These are phyloP conservation scores for Ballota nigra DNA, from an alignment of 257 asterid genomes.

Conservation along the genomic window DNA sequence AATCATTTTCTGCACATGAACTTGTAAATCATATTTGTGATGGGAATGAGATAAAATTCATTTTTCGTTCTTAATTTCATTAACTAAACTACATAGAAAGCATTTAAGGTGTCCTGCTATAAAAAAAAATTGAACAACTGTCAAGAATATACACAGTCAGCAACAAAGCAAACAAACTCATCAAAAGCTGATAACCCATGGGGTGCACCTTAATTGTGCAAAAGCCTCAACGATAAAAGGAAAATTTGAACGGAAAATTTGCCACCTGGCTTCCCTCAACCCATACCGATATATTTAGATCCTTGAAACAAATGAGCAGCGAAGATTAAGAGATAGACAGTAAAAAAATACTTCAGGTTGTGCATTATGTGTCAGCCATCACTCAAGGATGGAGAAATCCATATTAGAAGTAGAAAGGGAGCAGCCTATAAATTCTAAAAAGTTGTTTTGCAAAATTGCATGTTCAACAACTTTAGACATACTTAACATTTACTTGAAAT, in stretches of 20 bases:
- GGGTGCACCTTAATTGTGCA: not conserved
- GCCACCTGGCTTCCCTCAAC: not conserved
- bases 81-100: too few relatives aligned
- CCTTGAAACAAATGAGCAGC: too few relatives aligned
- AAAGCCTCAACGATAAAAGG: not conserved
- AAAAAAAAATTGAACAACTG: too few relatives aligned
- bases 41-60: too few relatives aligned
- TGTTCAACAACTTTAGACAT: conserved; percentile 4
- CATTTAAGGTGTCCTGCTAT: too few relatives aligned
- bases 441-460: not conserved
- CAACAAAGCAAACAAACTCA: too few relatives aligned
- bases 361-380: conserved; percentile 4
- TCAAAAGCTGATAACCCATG: not conserved
- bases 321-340: too few relatives aligned
- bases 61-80: too few relatives aligned
- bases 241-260: not conserved
- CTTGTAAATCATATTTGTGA: too few relatives aligned
- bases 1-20: too few relatives aligned
- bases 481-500: not conserved
- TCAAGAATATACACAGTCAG: too few relatives aligned
- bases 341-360: not conserved
- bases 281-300: too few relatives aligned
- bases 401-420: conserved; percentile 2
- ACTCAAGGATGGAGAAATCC: not conserved
- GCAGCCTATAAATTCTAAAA: not conserved